Evolutionary conservation across 345 rosid genomes (phyloP), one percentile per base, ranked within the genome.

Genomic region (Populus davidiana): DNA sequence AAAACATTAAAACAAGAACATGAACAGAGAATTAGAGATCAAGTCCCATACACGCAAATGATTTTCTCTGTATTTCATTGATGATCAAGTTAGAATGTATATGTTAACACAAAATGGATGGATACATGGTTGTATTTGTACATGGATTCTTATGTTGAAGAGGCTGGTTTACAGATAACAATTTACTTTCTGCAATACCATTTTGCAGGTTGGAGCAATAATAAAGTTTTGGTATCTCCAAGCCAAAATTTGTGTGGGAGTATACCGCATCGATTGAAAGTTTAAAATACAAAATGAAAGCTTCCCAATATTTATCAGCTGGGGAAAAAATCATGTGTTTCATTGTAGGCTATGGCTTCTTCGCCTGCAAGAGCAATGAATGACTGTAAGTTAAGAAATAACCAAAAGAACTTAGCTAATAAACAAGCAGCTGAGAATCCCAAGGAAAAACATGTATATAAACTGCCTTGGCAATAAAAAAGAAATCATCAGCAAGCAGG

Each of bases 331-430:
- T 8, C 12, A 12, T 8, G 67, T 41, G 13, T 31, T 50, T 73
- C 47, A 21, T 31, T 47, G 27, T 12, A 77, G 78, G 78, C 78
- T 86, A 84, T 23, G 86, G 21, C 87, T 79, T 84, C 83, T 87
- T 89, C 61, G 93, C 89, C 89, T 88, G 87, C 76, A 72, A 39
- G 8, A 59, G 52, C 21, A 67, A 67, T 10, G 50, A 49, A 27
- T 18, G 25, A 78, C 29, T 5, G 18, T n/a, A 12, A 44, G 20
- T 54, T 70, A 52, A 38, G 41, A 20, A 35, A 47, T 63, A 35
- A 25, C 36, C 6, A 38, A 36, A 56, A n/a, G 41, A 50, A 69
- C 0, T 44, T 44, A 1, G 50, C 50, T 16, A 23, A 23, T 23
- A 13, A 67, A 33, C 65, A 47, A 67, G 63, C 35, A 50, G 36